Base-by-base conservation (phyloP, 73 alveolate genomes). In the Paramecium caudatum region DNA sequence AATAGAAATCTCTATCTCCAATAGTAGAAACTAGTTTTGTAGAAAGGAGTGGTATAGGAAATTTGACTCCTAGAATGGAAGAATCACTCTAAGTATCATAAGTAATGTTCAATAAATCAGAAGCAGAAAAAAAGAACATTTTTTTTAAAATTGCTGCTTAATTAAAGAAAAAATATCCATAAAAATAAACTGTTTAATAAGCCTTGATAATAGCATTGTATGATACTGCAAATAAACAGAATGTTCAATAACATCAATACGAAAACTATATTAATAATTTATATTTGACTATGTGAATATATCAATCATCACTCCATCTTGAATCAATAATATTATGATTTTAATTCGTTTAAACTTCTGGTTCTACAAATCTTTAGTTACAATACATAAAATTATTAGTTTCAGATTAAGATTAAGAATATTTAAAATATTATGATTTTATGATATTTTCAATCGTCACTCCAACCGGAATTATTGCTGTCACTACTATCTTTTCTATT, bases 401-500 rank as follows among this genome's bases (percentile, higher is more conserved):
- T n/a, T n/a, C n/a, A n/a, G n/a, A n/a, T n/a, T n/a, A n/a, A n/a
- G n/a, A n/a, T n/a, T n/a, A n/a, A n/a, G n/a, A n/a, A n/a, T n/a
- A n/a, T n/a, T n/a, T n/a, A n/a, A n/a, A n/a, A n/a, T n/a, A n/a
- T n/a, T n/a, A n/a, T n/a, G n/a, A n/a, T 3, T 1, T 4, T 55
- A 55, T 23, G 80, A 19, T 19, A 16, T 9, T 3, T 7, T 65
- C 83, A 65, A 65, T 65, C 83, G 34, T 65, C 55, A 65, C 48
- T 25, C 83, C 83, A 65, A 12, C 83, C 83, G 34, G 50, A 33
- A 65, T 33, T 65, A 30, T 36, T 33, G 15, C 83, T 65, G 34
- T 65, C 83, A 65, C 36, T 13, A 36, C 83, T 65, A 33, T 65
- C 83, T 27, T 36, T 65, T 65, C 83, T 65, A 65, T 65, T 65